These are phyloP conservation scores for Trichosporon inkin DNA, from an alignment of 1,284 basidiomycete genomes.

Conservation along the genomic window DNA sequence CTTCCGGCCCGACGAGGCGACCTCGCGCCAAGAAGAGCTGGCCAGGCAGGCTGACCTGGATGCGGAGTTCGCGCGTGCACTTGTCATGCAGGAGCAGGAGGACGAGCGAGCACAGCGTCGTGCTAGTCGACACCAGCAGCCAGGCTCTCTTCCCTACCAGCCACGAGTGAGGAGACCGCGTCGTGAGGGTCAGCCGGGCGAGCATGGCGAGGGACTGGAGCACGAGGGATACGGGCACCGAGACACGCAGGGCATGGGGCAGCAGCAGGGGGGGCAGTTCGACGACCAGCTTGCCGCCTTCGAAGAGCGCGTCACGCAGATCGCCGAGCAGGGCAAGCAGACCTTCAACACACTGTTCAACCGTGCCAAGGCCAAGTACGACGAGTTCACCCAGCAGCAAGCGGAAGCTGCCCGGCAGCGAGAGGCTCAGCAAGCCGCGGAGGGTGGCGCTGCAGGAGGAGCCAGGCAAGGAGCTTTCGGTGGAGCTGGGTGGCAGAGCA, in stretches of 20 bases:
- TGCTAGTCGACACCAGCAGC: not conserved
- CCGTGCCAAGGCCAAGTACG: constrained; percentile 40
- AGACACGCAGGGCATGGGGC: not conserved
- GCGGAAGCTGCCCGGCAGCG: constrained; percentile 14
- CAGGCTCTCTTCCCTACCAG: constrained; percentile 44
- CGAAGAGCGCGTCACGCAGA: constrained; percentile 44
- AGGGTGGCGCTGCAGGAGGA: not conserved
- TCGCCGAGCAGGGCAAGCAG: constrained; percentile 38
- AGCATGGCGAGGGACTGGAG: not conserved
- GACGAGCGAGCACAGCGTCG: constrained; percentile 11
- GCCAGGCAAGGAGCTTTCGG: not conserved
- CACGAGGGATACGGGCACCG: not conserved
- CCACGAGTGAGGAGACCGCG: constrained; percentile 38
- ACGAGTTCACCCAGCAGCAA: constrained; percentile 33
- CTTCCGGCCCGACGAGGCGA: constrained; percentile 40
- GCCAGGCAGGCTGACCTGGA: constrained; percentile 48
- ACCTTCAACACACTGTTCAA: constrained; percentile 44
- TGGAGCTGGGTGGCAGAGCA: not conserved
- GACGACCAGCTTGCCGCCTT: constrained; percentile 16
- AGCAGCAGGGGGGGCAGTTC: not conserved
- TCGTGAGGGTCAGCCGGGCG: constrained; percentile 7
- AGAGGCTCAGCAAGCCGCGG: not conserved
- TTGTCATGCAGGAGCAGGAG: constrained; percentile 46
- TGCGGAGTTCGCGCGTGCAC: constrained; percentile 45
- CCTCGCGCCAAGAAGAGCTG: constrained; percentile 7